phyloP scores from a whole-genome alignment of 345 rosid genomes.

The Zanthoxylum bungeanum region DNA sequence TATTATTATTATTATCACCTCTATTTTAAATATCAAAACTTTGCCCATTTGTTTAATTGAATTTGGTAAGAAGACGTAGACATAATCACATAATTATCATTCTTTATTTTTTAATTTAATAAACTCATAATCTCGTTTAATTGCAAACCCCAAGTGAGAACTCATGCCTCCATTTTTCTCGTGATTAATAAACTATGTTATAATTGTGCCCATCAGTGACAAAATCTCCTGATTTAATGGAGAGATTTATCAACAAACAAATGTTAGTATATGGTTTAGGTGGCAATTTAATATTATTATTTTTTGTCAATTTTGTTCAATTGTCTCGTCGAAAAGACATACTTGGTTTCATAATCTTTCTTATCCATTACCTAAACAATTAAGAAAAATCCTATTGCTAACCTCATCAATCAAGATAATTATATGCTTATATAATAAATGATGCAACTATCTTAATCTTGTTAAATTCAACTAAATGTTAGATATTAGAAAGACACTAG shows the following conservation, averaged over 20 bases:
- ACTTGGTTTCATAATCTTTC: background rate
- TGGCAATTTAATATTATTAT: background rate
- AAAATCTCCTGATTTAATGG: background rate
- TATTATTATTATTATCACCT: too few relatives aligned
- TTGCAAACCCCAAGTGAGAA: background rate
- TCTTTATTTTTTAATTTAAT: background rate
- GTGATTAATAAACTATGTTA: slow-evolving; percentile 1
- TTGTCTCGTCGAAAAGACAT: slow-evolving; percentile 2
- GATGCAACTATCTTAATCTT: background rate
- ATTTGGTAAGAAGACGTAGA: background rate
- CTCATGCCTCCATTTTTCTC: background rate
- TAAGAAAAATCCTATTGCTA: background rate
- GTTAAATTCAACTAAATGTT: slow-evolving; percentile 17
- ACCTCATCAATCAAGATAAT: background rate
- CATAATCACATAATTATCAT: background rate
- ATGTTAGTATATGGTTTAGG: background rate
- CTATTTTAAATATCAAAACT: background rate
- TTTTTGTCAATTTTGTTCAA: background rate
- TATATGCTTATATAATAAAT: background rate
- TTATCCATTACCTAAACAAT: background rate
- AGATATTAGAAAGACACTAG: slow-evolving; percentile 21
- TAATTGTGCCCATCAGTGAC: background rate
- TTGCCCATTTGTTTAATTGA: background rate
- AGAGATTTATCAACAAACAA: background rate
- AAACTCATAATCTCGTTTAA: background rate